Conservation (phyloP, 2,329 filamentous ascomycete genomes). For the Coniochaeta hoffmannii region DNA sequence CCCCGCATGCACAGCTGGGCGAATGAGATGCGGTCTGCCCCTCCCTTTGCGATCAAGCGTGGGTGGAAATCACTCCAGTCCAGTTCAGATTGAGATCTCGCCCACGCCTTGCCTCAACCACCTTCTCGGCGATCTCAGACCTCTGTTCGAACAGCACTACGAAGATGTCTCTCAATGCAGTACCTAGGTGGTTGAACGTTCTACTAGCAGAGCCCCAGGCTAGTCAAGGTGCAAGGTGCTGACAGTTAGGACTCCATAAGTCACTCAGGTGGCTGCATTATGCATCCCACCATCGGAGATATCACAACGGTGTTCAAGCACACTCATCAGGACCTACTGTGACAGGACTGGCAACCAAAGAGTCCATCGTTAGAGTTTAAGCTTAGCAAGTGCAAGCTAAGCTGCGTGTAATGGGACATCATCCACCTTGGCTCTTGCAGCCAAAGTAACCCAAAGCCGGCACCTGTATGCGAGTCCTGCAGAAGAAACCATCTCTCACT, state of each 20-base stretch:
- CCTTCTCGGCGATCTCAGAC: neutral
- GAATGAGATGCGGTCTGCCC: neutral
- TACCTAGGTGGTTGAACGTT: neutral
- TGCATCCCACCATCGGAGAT: neutral
- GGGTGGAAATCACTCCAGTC: neutral
- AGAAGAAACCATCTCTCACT: neutral
- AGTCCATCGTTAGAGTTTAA: neutral
- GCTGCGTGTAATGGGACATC: neutral
- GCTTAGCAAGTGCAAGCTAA: neutral
- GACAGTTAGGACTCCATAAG: too few relatives aligned
- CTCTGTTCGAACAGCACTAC: neutral
- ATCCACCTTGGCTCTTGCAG: neutral
- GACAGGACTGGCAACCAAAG: too few relatives aligned
- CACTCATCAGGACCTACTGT: neutral
- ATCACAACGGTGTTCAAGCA: neutral
- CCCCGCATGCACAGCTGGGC: neutral
- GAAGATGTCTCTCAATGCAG: neutral
- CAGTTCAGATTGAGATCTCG: neutral
- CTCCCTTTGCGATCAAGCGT: neutral
- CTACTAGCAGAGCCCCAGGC: neutral
- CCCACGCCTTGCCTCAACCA: neutral
- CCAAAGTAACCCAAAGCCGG: slow-evolving; percentile 1
- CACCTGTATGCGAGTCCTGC: neutral
- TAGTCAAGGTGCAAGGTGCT: neutral
- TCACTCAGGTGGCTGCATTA: neutral